Base-by-base conservation (phyloP, 2,329 filamentous ascomycete species). In the Ambrosiella xylebori region DNA sequence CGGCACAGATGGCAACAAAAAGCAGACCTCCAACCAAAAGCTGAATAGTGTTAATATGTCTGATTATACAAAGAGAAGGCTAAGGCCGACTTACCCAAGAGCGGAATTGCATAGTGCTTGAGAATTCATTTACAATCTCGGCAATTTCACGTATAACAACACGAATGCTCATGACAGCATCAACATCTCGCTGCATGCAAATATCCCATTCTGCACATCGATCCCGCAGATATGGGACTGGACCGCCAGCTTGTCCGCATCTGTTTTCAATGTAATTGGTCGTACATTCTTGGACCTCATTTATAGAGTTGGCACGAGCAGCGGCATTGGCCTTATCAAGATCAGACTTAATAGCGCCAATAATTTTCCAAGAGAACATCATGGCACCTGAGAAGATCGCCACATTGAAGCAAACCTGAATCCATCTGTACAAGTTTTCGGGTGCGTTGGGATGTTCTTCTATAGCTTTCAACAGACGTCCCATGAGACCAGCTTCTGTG, bases 51-150 rank as follows among this genome's bases (percentile, higher is more conserved):
- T 54, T n/a, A 50, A 7, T 50, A 57, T n/a, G 59, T n/a, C 39
- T 47, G 45, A 2, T 12, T 40, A 7, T 15, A 12, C 15, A 36
- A 36, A 53, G 36, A 13, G 8, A 44, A 3, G 27, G 7, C 40
- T 0, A 41, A 51, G 35, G 17, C 19, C 15, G 27, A 68, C 75
- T 63, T 69, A 80, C 78, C 71, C 77, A 77, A 8, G 77, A 76
- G 70, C 96, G 96, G 70, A 88, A 85, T 62, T 85, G 88, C 69
- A 97, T 90, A 5, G 87, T 83, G 64, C 95, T 88, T 3, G 95
- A 84, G 68, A 97, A 96, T 65, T 85, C 85, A 68, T 97, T 96
- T 69, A 97, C 84, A 45, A 98, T 95, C 66, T 88, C 82, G 0
- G 91, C 91, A 66, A 96, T 86, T 35, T 90, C 93, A 66, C 87